These are phyloP conservation scores for Lepiota brunneoincarnata DNA, from an alignment of 768 basidiomycete genomes.

Conservation along the genomic window DNA sequence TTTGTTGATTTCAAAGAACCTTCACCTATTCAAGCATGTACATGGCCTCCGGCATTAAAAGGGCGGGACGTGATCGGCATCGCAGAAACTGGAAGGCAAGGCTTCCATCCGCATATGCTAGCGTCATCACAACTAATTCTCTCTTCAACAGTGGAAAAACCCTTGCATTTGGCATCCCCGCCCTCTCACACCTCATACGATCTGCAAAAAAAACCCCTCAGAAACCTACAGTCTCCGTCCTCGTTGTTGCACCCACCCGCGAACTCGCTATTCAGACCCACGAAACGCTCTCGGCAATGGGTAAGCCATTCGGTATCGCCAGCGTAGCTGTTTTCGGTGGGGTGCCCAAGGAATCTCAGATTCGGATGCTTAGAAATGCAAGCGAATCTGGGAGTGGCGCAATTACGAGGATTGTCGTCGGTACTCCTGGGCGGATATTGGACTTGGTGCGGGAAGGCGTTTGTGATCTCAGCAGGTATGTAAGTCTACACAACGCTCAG, in stretches of 20 bases:
- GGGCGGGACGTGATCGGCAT: constrained; percentile 92
- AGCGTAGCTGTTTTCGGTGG: constrained; percentile 94
- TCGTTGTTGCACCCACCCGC: constrained; percentile 92
- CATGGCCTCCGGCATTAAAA: constrained; percentile 86
- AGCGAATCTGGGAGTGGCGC: constrained; percentile 45
- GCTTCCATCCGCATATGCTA: neutral
- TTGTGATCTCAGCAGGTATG: constrained; percentile 77
- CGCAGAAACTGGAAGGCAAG: constrained; percentile 89
- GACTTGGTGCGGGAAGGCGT: constrained; percentile 89
- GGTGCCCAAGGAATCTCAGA: constrained; percentile 86
- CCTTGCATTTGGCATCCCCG: constrained; percentile 92
- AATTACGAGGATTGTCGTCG: constrained; percentile 79
- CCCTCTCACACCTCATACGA: constrained; percentile 63
- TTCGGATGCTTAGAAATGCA: constrained; percentile 58
- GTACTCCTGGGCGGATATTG: constrained; percentile 91
- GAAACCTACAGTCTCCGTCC: constrained; percentile 48
- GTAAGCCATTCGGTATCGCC: constrained; percentile 69
- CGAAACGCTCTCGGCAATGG: constrained; percentile 72
- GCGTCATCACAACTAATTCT: neutral
- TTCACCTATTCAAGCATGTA: constrained; percentile 93
- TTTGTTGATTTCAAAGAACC: constrained; percentile 80
- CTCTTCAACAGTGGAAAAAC: constrained; percentile 78
- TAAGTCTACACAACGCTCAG: constrained; percentile 9
- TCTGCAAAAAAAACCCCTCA: constrained; percentile 26
- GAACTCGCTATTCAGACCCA: constrained; percentile 97